Base-by-base conservation (phyloP, 1,284 basidiomycete species). In the Pholiota adiposa region DNA sequence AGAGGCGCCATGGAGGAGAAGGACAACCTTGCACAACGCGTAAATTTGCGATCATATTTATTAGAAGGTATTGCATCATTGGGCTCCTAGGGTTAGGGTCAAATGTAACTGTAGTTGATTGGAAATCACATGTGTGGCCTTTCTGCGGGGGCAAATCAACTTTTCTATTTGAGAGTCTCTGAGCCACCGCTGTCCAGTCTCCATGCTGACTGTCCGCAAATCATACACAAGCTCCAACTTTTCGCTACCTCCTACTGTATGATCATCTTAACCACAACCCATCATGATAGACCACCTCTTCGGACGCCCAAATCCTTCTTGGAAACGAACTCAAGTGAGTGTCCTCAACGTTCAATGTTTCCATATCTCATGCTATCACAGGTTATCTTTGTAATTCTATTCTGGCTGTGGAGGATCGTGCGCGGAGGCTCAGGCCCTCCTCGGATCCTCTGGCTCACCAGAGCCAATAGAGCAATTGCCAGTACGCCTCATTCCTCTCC, bases 381-480 rank as follows among this genome's bases (percentile, higher is more conserved):
- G 90, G 89, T 93, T 62, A 88, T 94, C 71, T 81, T 97, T 48
- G 91, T 97, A 67, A 83, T 97, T 62, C 72, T 94, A 72, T 97
- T 98, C 77, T 97, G 96, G 93, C 68, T 90, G 56, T 94, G 90
- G 86, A 77, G 91, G 33, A 86, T 98, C 55, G 71, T 85, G 41
- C 80, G 83, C 23, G 92, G 93, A 4, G 87, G 88, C 65, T 82
- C 87, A 6, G 78, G 78, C 12, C 88, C 87, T 19, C 92, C 92
- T 0, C 80, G 84, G 16, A 59, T 93, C 21, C 68, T 90, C 27
- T 87, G 85, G 83, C 70, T 94, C 2, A 81, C 84, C 49, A 75
- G 75, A 41, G 67, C 83, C 7, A 93, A 93, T 69, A 79, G 79
- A 66, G 66, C 71, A 4, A 79, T 94, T 21, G 59, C 56, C 51